phyloP scores from a whole-genome alignment of 768 basidiomycete genomes.

The Agrocybe praecox region DNA sequence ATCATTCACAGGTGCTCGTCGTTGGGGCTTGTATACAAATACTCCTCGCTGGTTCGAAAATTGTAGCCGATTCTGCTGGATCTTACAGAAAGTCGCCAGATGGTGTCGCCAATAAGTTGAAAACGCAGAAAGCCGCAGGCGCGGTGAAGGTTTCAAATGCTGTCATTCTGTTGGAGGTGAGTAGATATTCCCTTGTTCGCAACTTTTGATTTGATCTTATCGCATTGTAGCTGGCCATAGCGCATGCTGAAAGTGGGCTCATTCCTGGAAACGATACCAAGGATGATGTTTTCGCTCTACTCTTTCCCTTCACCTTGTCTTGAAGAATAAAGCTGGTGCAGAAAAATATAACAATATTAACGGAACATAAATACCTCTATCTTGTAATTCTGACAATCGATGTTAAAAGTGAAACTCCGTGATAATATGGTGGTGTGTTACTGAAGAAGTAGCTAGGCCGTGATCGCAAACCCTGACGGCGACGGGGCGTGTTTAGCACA shows the following conservation, averaged over 20 bases:
- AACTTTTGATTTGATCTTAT: neutral
- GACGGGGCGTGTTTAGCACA: neutral
- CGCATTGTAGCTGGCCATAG: constrained; percentile 2
- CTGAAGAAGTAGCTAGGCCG: neutral
- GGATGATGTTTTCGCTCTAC: constrained; percentile 5
- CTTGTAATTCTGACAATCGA: too few species aligned
- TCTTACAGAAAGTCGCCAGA: constrained; percentile 7
- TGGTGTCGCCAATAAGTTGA: constrained; percentile 11
- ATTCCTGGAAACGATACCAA: constrained; percentile 1
- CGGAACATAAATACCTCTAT: too few species aligned
- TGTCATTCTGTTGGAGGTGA: constrained; percentile 11
- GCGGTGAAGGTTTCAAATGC: constrained; percentile 12
- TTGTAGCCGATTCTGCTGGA: neutral
- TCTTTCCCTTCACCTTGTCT: constrained; percentile 1
- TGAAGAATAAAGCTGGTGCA: neutral
- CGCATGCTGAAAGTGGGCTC: constrained; percentile 9
- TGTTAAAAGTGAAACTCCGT: too few species aligned
- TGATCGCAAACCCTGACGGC: neutral
- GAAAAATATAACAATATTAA: too few species aligned
- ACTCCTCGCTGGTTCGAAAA: constrained; percentile 6
- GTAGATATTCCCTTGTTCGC: neutral
- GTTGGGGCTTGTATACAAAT: constrained; percentile 17
- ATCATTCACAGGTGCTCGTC: constrained; percentile 8
- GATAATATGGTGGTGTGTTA: neutral
- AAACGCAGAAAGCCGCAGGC: constrained; percentile 7